Evolutionary conservation across 176 grass and related monocot species (phyloP), one percentile per base, ranked within the genome.

Genomic region (Cenchrus purpureus): DNA sequence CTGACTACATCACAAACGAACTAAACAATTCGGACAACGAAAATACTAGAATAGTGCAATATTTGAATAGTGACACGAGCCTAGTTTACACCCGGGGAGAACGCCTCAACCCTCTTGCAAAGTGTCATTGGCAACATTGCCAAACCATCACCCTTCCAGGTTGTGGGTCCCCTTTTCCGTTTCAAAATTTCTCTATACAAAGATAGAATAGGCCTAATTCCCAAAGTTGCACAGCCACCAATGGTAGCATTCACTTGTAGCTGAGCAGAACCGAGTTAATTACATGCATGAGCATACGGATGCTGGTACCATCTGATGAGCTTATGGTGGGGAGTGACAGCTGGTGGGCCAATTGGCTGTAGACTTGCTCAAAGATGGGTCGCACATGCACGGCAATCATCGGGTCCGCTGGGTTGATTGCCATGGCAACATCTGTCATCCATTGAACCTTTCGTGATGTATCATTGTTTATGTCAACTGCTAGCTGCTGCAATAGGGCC

Each of bases 341-440:
- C 28, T 97, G 94, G 80, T 90, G 93, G 37, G 52, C 86, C 55
- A 97, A 55, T 66, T 91, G 86, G 40, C 31, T 82, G 68, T 97
- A 99, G 57, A 99, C 94, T 84, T 97, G 97, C 72, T 99, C 97
- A 53, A 94, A 99, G 67, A 99, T 97, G 45, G 97, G 97, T 57
- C 94, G 85, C 31, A 99, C 97, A 4, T 99, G 97, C 44, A 91
- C 42, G 10, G 86, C 78, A 2, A 99, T 99, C 63, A 90, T 71
- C 12, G 79, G 86, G 31, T 99, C 94, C 5, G 89, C 75, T 10
- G 94, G 97, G 79, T 99, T 99, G 56, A 99, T 94, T 37, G 92
- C 88, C 61, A 99, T 89, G 20, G 92, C 97, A 71, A 97, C 97
- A 79, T 97, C 97, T 40, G 90, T 94, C 94, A 99, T 97, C 97